Evolutionary conservation across 495 filamentous ascomycete species (phyloP).

Genomic region (Penicillium riverlandense): DNA sequence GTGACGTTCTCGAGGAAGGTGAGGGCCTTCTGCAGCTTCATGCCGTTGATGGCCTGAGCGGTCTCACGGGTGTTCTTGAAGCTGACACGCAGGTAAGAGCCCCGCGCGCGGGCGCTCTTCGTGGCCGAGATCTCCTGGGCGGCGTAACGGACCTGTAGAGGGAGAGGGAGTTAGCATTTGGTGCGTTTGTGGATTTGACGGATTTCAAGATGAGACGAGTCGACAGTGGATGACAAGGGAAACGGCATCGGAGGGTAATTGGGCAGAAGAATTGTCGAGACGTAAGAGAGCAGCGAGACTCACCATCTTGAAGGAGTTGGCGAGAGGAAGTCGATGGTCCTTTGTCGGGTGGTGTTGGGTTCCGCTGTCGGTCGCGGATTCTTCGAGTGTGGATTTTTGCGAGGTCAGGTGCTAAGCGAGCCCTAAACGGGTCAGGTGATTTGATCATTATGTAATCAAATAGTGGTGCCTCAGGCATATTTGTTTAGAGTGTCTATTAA

Average conservation of each 20-base stretch:
- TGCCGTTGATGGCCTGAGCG: conserved; percentile 97
- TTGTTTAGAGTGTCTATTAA: not conserved
- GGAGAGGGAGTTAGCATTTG: conserved; percentile 26
- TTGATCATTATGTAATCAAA: conserved; percentile 1
- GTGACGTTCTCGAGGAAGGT: conserved; percentile 95
- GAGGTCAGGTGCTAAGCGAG: conserved; percentile 39
- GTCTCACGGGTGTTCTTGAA: conserved; percentile 99
- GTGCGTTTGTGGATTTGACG: no score
- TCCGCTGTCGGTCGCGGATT: conserved; percentile 26
- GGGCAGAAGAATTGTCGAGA: conserved; percentile 1
- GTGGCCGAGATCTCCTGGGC: conserved; percentile 76
- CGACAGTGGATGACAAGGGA: not conserved
- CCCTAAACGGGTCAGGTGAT: conserved; percentile 24
- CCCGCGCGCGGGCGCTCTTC: conserved; percentile 95
- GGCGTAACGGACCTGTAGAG: conserved; percentile 89
- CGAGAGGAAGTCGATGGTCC: conserved; percentile 40
- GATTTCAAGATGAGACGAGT: not conserved
- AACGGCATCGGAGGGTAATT: conserved; percentile 1
- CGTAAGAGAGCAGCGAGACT: conserved; percentile 17
- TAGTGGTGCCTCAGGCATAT: conserved; percentile 3
- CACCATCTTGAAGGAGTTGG: conserved; percentile 52
- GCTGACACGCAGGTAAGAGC: conserved; percentile 95
- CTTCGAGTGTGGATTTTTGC: conserved; percentile 34
- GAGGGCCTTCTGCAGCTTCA: conserved; percentile 92
- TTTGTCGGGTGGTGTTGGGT: conserved; percentile 41